Percentiles rank a stretch among this genome's conserved stretches.
phyloP scores from a whole-genome alignment of 2,329 filamentous ascomycete species.

The Calonectria montana region DNA sequence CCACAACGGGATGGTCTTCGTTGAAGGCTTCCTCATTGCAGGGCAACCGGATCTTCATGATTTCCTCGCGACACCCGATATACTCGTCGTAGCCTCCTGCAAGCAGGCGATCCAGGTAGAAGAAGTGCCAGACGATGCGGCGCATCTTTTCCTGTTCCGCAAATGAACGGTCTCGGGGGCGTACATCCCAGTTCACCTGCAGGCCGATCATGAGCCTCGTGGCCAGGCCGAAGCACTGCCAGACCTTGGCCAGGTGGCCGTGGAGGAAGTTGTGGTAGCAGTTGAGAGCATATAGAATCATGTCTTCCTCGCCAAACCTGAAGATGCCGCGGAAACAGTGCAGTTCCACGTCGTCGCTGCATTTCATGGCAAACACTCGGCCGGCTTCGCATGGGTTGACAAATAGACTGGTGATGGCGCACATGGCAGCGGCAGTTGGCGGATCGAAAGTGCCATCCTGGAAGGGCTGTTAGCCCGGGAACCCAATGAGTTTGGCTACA shows the following conservation, averaged over 20 bases:
- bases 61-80: slow-evolving; percentile 49
- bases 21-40: slow-evolving; percentile 49
- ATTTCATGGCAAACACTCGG: slow-evolving; percentile 51
- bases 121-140: slow-evolving; percentile 53
- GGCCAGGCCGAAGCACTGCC: slow-evolving; percentile 53
- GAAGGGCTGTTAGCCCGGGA: not conserved
- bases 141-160: slow-evolving; percentile 50
- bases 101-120: slow-evolving; percentile 51
- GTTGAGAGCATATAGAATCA: slow-evolving; percentile 50
- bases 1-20: slow-evolving; percentile 45
- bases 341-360: slow-evolving; percentile 52
- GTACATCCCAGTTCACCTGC: slow-evolving; percentile 54
- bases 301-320: slow-evolving; percentile 47
- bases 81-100: slow-evolving; percentile 56
- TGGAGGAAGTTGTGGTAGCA: slow-evolving; percentile 51
- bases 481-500: not conserved
- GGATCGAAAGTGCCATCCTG: slow-evolving; percentile 50
- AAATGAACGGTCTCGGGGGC: slow-evolving; percentile 44
- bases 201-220: slow-evolving; percentile 51
- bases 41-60: slow-evolving; percentile 53
- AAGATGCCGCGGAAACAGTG: slow-evolving; percentile 55
- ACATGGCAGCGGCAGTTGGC: slow-evolving; percentile 52
- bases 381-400: slow-evolving; percentile 47
- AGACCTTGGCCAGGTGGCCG: slow-evolving; percentile 52
- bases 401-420: slow-evolving; percentile 51